Evolutionary conservation across 306 rosid genomes (phyloP), one percentile per base, ranked within the genome.

Genomic region (Cucurbita ficifolia): DNA sequence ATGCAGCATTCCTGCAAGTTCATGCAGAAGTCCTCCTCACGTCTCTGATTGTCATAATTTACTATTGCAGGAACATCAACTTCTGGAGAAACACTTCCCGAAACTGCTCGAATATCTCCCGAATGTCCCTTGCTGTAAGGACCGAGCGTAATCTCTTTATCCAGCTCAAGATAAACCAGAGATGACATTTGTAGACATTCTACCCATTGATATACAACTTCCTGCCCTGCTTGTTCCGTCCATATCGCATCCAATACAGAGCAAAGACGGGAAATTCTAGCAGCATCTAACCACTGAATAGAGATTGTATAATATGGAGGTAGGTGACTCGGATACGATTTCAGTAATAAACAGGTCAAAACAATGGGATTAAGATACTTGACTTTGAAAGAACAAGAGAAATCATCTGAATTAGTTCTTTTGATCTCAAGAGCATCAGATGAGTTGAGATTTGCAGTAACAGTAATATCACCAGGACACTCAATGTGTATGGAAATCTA

Each of bases 171-270:
- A 84, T 82, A 78, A 33, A 88, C 81, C 76, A 92, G 93, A 57
- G 93, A 86, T 79, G 80, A 90, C 62, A 78, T 65, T 21, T 80
- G 90, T 71, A 93, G 76, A 96, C 97, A 93, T 78, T 93, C 98
- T 74, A 90, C 90, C 98, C 98, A 93, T 39, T 79, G 86, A 88
- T 93, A 93, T 52, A 93, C 80, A 33, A 93, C 88, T 85, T 93
- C 97, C 70, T 78, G 93, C 55, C 96, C 96, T 21, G 50, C 71
- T 74, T 87, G 90, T 72, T 90, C 96, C 36, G 74, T 81, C 96
- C 96, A 90, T 75, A 90, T 77, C 11, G 85, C 81, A 82, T 90
- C 97, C 84, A 93, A 81, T 81, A 43, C 75, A 50, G 86, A 87
- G 81, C 96, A 93, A 38, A 93, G 84, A 69, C 77, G 70, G 35